A percentile compares a stretch with the other conserved stretches of the same genome.
Conservation (phyloP, 2,329 filamentous ascomycete genomes). For the Nemania abortiva region DNA sequence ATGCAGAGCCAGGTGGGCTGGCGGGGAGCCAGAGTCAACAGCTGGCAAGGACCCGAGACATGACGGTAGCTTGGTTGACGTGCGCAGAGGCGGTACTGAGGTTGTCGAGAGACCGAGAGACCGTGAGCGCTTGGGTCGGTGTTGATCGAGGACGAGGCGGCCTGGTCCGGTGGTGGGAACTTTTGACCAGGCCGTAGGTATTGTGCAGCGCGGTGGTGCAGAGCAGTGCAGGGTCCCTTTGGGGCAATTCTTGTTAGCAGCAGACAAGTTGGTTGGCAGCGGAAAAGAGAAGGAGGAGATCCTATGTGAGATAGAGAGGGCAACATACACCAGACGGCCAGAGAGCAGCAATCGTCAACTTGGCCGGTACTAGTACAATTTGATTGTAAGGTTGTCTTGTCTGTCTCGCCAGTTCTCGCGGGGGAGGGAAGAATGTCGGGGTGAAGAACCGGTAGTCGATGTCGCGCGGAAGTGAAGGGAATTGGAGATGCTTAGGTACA, state of each 20-base stretch:
- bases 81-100: slow-evolving; percentile 36
- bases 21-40: slow-evolving; percentile 57
- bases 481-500: slow-evolving; percentile 37
- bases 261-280: slow-evolving; percentile 6
- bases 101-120: slow-evolving; percentile 37
- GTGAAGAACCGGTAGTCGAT: slow-evolving; percentile 22
- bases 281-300: background rate
- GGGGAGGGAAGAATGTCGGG: slow-evolving; percentile 19
- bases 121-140: slow-evolving; percentile 41
- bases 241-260: slow-evolving; percentile 30
- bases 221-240: slow-evolving; percentile 12
- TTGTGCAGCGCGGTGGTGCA: slow-evolving; percentile 18
- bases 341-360: slow-evolving; percentile 20
- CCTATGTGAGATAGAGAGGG: background rate
- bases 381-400: slow-evolving; percentile 11
- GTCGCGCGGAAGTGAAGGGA: slow-evolving; percentile 39
- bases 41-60: slow-evolving; percentile 54
- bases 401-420: slow-evolving; percentile 18
- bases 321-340: background rate
- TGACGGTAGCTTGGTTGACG: slow-evolving; percentile 51
- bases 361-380: slow-evolving; percentile 5
- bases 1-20: slow-evolving; percentile 53
- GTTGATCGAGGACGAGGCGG: slow-evolving; percentile 44
- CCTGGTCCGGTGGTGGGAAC: slow-evolving; percentile 40
- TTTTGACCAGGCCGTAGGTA: slow-evolving; percentile 38